Conservation (phyloP, 73 alveolate species). For the Symbiodinium natans region DNA sequence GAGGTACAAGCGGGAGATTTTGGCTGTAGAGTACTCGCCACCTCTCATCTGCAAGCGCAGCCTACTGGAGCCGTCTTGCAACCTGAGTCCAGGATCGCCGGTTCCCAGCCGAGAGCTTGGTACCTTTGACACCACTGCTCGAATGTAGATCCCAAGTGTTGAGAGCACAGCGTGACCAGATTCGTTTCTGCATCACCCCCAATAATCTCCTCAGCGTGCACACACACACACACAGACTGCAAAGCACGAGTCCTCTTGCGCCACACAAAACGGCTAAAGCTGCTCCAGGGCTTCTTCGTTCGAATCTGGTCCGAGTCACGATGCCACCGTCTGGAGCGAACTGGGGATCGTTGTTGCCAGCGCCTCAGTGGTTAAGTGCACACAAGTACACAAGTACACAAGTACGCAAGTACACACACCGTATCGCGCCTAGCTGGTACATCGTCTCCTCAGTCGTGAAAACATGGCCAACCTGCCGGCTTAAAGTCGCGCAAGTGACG, state of each 20-base stretch:
- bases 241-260: background rate
- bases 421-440: constrained; percentile 50
- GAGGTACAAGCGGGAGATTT: constrained; percentile 53
- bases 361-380: background rate
- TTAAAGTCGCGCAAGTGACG: too few species aligned
- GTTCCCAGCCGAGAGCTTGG: too few species aligned
- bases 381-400: background rate
- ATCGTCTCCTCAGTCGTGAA: constrained; percentile 30
- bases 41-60: constrained; percentile 82
- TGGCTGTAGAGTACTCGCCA: constrained; percentile 85
- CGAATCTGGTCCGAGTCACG: background rate
- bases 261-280: background rate
- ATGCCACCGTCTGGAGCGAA: constrained; percentile 47
- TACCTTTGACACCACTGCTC: too few species aligned
- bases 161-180: constrained; percentile 30
- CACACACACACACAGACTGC: too few species aligned
- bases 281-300: background rate
- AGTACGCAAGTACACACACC: background rate
- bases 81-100: constrained; percentile 27
- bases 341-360: constrained; percentile 93
- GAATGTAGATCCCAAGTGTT: background rate
- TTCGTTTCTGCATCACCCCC: constrained; percentile 48
- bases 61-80: constrained; percentile 68
- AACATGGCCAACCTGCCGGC: constrained; percentile 66
- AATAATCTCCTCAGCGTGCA: constrained; percentile 17